Conservation (phyloP, 2,329 filamentous ascomycete species). For the Botrytis fragariae region DNA sequence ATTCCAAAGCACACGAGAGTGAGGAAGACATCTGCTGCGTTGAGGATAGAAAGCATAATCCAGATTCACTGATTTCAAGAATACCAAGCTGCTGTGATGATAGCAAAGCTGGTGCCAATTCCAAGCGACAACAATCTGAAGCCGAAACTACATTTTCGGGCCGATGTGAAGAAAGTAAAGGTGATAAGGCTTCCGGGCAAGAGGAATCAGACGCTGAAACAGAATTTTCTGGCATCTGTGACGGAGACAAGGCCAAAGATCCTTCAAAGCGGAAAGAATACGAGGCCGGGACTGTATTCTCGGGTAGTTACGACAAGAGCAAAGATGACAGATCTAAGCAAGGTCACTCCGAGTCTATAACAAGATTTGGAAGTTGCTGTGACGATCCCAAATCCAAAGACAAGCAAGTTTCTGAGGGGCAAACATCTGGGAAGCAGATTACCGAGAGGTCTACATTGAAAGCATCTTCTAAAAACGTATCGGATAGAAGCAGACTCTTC, state of each 20-base stretch:
- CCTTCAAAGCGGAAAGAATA: neutral
- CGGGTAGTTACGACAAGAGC: neutral
- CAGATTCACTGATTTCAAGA: neutral
- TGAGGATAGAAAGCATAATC: neutral
- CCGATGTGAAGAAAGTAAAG: neutral
- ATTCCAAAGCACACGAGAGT: neutral
- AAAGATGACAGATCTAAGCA: neutral
- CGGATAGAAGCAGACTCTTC: neutral
- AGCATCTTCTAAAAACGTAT: neutral
- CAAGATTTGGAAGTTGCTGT: slow-evolving; percentile 11
- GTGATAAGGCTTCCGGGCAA: neutral
- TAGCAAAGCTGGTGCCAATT: neutral
- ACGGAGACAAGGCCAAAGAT: neutral
- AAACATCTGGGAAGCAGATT: neutral
- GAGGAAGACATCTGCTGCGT: neutral
- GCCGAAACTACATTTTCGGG: neutral
- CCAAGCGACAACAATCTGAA: slow-evolving; percentile 3
- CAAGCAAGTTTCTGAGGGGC: neutral
- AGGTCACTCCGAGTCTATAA: neutral
- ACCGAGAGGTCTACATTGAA: neutral
- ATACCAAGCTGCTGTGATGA: slow-evolving; percentile 19
- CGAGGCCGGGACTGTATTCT: neutral
- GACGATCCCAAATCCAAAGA: neutral
- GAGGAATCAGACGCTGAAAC: neutral
- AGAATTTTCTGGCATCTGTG: neutral